Base-by-base conservation (phyloP, 345 rosid genomes). In the Anacardium occidentale region DNA sequence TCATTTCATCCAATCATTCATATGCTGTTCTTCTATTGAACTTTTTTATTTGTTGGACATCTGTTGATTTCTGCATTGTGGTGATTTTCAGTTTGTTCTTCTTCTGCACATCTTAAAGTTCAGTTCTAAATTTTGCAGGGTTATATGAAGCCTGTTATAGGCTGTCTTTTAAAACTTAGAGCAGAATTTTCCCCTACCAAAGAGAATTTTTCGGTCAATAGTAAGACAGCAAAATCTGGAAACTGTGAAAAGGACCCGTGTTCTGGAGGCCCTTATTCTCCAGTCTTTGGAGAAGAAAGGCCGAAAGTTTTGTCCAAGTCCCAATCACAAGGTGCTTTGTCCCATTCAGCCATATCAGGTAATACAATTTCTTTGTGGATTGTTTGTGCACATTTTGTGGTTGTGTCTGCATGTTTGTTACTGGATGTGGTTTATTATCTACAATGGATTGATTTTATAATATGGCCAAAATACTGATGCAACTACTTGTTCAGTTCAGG, bases 331-430 rank as follows among this genome's bases (percentile, higher is more conserved):
- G 80, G 83, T 73, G 56, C 77, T 72, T 79, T 85, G 53, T 80
- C 83, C 6, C 78, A 51, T 82, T 79, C 92, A 57, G 77, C 77
- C 10, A 71, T 79, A 76, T 64, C 85, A 61, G 96, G 94, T 88
- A 64, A 37, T 11, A 5, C 21, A 50, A 50, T 50, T 13, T 14
- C 53, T 50, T 50, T 50, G 18, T 15, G 53, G 18, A 10, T 34
- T 13, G 9, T 52, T 37, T 34, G 24, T 48, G 45, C 42, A 10
- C 14, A 21, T 56, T 24, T 13, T 4, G n/a, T 70, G 56, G 4
- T 9, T 42, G 15, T 44, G 53, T 22, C 22, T 34, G 47, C 25
- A 40, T 59, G 20, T 1, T 12, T 26, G 40, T 3, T 13, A 25
- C 29, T 25, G 7, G 25, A 13, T 59, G 40, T 13, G 37, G 13